A percentile compares a stretch with the other conserved stretches of the same genome.
These are phyloP conservation scores for Malassezia restricta DNA, from an alignment of 1,284 basidiomycete species.

Conservation along the genomic window DNA sequence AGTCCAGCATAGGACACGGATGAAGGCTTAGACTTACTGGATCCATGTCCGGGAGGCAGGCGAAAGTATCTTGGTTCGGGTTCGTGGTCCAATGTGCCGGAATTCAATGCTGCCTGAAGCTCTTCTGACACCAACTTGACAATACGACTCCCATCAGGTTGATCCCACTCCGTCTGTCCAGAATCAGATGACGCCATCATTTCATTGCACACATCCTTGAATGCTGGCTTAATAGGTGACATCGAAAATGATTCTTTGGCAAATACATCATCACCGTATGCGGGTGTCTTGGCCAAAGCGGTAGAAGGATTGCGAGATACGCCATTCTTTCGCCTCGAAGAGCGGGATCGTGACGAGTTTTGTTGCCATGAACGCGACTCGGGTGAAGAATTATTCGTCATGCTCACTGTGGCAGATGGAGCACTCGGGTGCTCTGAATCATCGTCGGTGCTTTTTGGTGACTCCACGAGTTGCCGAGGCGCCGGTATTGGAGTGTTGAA, in stretches of 20 bases:
- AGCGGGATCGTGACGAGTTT: not conserved
- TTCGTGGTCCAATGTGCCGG: conserved; percentile 30
- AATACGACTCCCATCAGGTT: conserved; percentile 36
- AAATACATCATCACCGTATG: conserved; percentile 14
- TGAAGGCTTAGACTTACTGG: conserved; percentile 32
- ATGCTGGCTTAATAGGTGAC: not conserved
- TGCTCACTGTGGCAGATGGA: too few species aligned
- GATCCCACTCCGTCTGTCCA: conserved; percentile 35
- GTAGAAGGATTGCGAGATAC: conserved; percentile 4
- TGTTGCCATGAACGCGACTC: too few species aligned
- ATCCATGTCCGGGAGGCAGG: conserved; percentile 34
- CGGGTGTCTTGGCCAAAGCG: conserved; percentile 2
- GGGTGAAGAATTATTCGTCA: too few species aligned
- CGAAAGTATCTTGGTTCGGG: conserved; percentile 37
- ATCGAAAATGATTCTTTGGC: not conserved
- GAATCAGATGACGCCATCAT: conserved; percentile 2
- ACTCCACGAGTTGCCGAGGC: too few species aligned
- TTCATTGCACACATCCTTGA: conserved; percentile 9
- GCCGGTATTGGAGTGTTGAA: too few species aligned
- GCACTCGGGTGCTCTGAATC: too few species aligned
- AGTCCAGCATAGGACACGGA: conserved; percentile 73
- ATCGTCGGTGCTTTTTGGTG: too few species aligned
- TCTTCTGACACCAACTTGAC: conserved; percentile 44
- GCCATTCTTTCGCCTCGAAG: not conserved
- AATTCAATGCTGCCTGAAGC: conserved; percentile 36